These are phyloP conservation scores for Xylaria curta DNA, from an alignment of 495 filamentous ascomycete species.

Conservation along the genomic window DNA sequence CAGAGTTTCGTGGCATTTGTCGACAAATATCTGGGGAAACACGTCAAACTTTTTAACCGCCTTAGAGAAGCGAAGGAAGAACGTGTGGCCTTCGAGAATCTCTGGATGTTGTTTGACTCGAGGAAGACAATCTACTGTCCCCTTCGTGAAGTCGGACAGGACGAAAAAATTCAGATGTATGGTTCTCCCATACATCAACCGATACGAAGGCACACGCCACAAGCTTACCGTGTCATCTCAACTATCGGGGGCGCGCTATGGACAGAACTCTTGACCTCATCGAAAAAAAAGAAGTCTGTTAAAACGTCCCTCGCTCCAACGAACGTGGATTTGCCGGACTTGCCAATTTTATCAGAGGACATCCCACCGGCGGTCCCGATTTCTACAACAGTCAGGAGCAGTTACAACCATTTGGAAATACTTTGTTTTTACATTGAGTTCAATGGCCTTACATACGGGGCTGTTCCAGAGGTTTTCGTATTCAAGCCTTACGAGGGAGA, in stretches of 20 bases:
- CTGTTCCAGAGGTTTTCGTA: not conserved
- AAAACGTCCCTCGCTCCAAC: not conserved
- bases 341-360: not conserved
- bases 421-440: not conserved
- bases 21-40: not conserved
- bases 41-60: not conserved
- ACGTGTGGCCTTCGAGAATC: not conserved
- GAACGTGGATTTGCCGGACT: not conserved
- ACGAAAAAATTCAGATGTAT: not conserved
- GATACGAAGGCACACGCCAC: not conserved
- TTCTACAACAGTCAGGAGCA: not conserved
- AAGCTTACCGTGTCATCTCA: not conserved
- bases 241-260: not conserved
- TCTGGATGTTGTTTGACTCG: not conserved
- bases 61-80: not conserved
- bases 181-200: not conserved
- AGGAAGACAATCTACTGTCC: not conserved
- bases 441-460: not conserved
- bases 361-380: not conserved
- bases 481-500: constrained; percentile 1
- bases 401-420: not conserved
- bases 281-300: not conserved
- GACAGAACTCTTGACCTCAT: fast-evolving
- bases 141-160: not conserved
- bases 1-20: not conserved